Evolutionary conservation across 768 basidiomycete genomes (phyloP), one percentile per base, ranked within the genome.

Genomic region (Boletus vinaceobasis): DNA sequence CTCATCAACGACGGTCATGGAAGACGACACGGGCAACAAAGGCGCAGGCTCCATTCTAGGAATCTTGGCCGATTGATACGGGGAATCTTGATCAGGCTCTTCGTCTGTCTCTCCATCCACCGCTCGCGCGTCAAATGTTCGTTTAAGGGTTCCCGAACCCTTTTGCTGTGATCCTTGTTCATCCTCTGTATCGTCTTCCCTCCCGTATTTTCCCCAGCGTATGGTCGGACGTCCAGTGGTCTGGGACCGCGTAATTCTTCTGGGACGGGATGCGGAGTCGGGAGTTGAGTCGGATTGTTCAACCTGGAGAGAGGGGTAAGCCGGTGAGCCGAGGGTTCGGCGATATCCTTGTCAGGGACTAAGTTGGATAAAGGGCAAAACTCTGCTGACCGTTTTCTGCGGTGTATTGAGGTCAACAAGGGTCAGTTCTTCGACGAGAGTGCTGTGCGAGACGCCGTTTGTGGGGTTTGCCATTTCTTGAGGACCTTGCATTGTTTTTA

Each of bases 31-130:
- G 10, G 67, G 60, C 21, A 71, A 21, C 38, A 71, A 56, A 27
- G 61, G 55, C 7, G 57, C 17, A 29, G 58, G 57, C 19, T 72
- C 70, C 8, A 59, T 60, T 50, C 70, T 72, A 23, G 62, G 63
- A 44, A 72, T 59, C 56, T 71, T 71, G n/a, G 64, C 29, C 17
- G 59, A 64, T 19, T 71, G 63, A 49, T 38, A 35, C 7, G 27
- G 0, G 6, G 58, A 8, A 44, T 64, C 59, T 26, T 57, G 67
- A 32, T 63, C 69, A n/a, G 52, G 32, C 8, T 71, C 70, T 40
- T 71, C 63, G 51, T 71, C 70, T 0, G 71, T 72, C 21, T 72
- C 71, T 51, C 72, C 62, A 10, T 73, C 70, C 10, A 72, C 70
- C 1, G 70, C 70, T 14, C 70, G 68, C 43, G 71, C 71, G 57